phyloP scores from a whole-genome alignment of 169 alveolate genomes.

The Plasmodium gallinaceum region DNA sequence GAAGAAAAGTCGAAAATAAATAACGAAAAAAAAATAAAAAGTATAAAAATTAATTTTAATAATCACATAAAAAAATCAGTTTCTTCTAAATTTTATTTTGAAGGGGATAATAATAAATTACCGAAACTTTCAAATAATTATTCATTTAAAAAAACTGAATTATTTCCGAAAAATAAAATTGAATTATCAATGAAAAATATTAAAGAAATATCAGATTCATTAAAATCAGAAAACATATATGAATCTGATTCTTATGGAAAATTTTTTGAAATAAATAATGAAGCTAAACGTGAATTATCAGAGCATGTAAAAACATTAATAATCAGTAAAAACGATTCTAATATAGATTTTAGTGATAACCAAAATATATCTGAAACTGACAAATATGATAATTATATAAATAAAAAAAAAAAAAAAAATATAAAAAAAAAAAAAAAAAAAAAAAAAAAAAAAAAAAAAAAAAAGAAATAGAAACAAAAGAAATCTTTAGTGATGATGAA shows the following conservation, averaged over 20 bases:
- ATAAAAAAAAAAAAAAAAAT: constrained; percentile 25
- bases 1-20: constrained; percentile 6
- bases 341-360: not conserved
- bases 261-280: constrained; percentile 43
- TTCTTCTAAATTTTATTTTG: constrained; percentile 4
- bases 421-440: constrained; percentile 22
- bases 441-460: constrained; percentile 23
- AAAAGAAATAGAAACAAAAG: constrained; percentile 9
- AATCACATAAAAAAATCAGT: constrained; percentile 14
- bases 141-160: not conserved
- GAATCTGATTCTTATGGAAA: constrained; percentile 23
- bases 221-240: constrained; percentile 23
- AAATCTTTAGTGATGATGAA: constrained; percentile 9
- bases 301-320: constrained; percentile 60
- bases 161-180: constrained; percentile 16
- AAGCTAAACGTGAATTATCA: constrained; percentile 61
- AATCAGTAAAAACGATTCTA: constrained; percentile 17
- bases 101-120: not conserved
- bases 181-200: constrained; percentile 7
- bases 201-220: constrained; percentile 12
- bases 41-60: not conserved
- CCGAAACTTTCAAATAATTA: not conserved
- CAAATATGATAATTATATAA: not conserved
- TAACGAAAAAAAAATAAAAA: not conserved
- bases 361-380: constrained; percentile 1